Conservation (phyloP, 2,329 filamentous ascomycete species). For the Ceratocystis huliohia region DNA sequence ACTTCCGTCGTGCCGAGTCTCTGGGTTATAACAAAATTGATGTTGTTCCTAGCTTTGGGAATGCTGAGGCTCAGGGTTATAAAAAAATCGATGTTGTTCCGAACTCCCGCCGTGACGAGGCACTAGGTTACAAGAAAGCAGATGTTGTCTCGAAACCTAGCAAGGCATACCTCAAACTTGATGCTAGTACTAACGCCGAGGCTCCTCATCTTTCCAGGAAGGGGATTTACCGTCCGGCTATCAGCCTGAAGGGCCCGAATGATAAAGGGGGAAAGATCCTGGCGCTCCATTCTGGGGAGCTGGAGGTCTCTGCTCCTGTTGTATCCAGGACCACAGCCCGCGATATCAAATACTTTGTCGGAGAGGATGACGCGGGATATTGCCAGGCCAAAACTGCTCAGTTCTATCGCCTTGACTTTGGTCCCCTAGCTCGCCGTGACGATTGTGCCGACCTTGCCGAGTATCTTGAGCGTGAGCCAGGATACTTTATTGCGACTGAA, state of each 20-base stretch:
- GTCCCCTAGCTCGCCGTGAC: neutral
- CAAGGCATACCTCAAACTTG: neutral
- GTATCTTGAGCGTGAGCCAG: constrained; percentile 9
- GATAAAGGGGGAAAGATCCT: neutral
- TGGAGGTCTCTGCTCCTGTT: neutral
- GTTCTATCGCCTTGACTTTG: constrained; percentile 14
- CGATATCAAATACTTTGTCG: constrained; percentile 7
- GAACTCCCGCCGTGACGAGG: neutral
- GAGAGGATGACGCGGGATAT: neutral
- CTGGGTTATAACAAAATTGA: constrained; percentile 3
- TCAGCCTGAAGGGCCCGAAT: neutral
- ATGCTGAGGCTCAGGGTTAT: neutral
- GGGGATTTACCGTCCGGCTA: neutral
- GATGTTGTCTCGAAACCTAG: neutral
- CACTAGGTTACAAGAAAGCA: constrained; percentile 5
- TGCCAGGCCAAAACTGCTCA: neutral
- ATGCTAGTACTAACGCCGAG: neutral
- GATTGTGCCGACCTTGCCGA: constrained; percentile 1
- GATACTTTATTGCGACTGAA: constrained; percentile 12
- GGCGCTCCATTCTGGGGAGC: neutral
- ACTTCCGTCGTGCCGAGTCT: neutral
- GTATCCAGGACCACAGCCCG: neutral
- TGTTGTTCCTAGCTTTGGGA: neutral
- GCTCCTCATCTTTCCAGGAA: neutral
- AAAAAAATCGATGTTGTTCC: neutral